These are phyloP conservation scores for Raddia guianensis DNA, from an alignment of 176 grass and related monocot species.

Conservation along the genomic window DNA sequence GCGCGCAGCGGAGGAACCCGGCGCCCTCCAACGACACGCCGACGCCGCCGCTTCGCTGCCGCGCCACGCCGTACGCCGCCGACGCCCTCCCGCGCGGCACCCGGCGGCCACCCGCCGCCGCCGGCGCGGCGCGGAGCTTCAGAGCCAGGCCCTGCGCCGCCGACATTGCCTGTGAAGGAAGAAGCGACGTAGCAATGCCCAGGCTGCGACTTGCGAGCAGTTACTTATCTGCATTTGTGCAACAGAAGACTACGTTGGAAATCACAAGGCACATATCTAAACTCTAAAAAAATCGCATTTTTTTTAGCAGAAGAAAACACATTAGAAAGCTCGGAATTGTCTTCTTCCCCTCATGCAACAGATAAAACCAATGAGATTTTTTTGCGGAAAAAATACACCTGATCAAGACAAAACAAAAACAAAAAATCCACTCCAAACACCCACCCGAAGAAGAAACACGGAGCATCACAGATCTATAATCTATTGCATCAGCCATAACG, in stretches of 20 bases:
- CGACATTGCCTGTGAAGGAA: constrained; percentile 39
- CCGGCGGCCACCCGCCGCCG: constrained; percentile 7
- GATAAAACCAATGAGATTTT: constrained; percentile 11
- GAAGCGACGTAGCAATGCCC: not conserved
- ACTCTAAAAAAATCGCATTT: not conserved
- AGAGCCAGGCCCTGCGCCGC: constrained; percentile 42
- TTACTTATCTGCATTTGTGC: constrained; percentile 10
- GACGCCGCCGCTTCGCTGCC: constrained; percentile 10
- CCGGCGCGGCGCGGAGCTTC: constrained; percentile 37
- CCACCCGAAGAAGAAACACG: not conserved
- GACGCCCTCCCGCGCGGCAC: not conserved
- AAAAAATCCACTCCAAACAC: not conserved
- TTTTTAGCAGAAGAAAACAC: not conserved
- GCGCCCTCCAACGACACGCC: not conserved
- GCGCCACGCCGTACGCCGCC: not conserved
- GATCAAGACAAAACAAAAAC: not conserved
- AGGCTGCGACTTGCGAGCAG: not conserved
- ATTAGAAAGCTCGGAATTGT: constrained; percentile 18
- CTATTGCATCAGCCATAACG: not conserved
- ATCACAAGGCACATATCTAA: not conserved
- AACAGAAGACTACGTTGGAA: not conserved
- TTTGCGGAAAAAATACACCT: not conserved
- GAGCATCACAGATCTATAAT: not conserved
- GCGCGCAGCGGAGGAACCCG: constrained; percentile 27
- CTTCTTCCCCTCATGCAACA: not conserved